Evolutionary conservation across 345 rosid species (phyloP), one percentile per base, ranked within the genome.

Genomic region (Brassica carinata): DNA sequence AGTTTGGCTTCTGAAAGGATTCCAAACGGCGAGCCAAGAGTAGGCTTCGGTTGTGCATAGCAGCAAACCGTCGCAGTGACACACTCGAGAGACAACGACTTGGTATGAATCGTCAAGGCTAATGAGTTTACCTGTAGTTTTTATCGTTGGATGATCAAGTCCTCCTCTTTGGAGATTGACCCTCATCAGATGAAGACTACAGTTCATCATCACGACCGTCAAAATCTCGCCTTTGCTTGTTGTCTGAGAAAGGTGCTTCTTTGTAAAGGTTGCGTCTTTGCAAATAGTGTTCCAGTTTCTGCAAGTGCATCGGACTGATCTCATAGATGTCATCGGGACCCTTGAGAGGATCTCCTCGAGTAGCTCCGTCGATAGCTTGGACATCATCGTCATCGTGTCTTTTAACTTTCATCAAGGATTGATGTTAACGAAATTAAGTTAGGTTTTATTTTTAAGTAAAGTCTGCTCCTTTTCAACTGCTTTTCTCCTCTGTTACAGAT

Each of bases 21-120:
- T 69, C 72, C 58, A 69, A 69, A 69, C 15, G 0, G 51, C 5
- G 18, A 69, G 72, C 19, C 59, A 23, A 0, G 72, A 43, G 72
- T 43, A 69, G 5, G 53, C 72, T 69, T 26, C 13, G 13, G 34
- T 23, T 3, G 72, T 69, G 59, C 72, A 68, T 23, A 68, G 30
- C 29, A 67, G 10, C 29, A 67, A 43, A 67, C 72, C 72, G 1
- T 67, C 57, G 57, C 72, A 67, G 72, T 67, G 72, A 19, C 58
- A 40, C n/a, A 68, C 51, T 17, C 71, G 53, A 67, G 53, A 67
- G 1, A 67, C 45, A 23, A 40, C 72, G 58, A 68, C 34, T 43
- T 7, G 34, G 11, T 68, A 8, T 26, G 58, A 43, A 40, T 45
- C 59, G 19, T 68, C 55, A 7, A 68, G 11, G 72, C 71, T 23